Conservation (phyloP, 1,139 yeast genomes). For the Geotrichum macrosporum region DNA sequence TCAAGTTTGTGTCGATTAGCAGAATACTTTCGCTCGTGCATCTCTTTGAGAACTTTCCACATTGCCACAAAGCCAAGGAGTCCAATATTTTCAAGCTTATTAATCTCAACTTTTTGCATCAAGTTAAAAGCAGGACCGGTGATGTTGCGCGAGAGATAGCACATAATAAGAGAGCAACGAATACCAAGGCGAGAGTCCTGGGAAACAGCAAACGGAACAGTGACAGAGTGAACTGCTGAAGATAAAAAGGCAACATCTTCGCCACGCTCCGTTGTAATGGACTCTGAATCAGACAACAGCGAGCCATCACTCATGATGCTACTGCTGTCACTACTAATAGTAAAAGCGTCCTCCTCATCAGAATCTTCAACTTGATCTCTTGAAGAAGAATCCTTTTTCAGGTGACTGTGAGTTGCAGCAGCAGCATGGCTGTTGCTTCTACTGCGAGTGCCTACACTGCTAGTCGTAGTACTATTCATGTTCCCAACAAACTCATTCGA, state of each 20-base stretch:
- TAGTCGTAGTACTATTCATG: too few species aligned
- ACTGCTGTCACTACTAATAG: conserved; percentile 18
- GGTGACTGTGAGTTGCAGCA: too few species aligned
- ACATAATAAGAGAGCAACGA: conserved; percentile 29
- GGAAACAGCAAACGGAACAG: conserved; percentile 24
- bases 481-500: conserved; percentile 7
- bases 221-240: conserved; percentile 19
- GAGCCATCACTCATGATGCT: too few species aligned
- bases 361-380: too few species aligned
- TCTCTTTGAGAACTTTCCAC: conserved; percentile 25
- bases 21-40: conserved; percentile 20
- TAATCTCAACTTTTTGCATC: conserved; percentile 25
- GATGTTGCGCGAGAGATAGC: conserved; percentile 26
- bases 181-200: conserved; percentile 32
- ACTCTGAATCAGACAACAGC: conserved; percentile 18
- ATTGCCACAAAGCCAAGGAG: conserved; percentile 38
- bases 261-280: conserved; percentile 18
- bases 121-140: conserved; percentile 25
- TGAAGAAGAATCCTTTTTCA: too few species aligned
- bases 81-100: conserved; percentile 31
- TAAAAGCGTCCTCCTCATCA: conserved; percentile 18
- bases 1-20: conserved; percentile 18
- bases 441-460: too few species aligned
- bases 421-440: too few species aligned
- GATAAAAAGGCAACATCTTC: conserved; percentile 19